Base-by-base conservation (phyloP, 2,329 filamentous ascomycete species). In the Fusarium sp. region DNA sequence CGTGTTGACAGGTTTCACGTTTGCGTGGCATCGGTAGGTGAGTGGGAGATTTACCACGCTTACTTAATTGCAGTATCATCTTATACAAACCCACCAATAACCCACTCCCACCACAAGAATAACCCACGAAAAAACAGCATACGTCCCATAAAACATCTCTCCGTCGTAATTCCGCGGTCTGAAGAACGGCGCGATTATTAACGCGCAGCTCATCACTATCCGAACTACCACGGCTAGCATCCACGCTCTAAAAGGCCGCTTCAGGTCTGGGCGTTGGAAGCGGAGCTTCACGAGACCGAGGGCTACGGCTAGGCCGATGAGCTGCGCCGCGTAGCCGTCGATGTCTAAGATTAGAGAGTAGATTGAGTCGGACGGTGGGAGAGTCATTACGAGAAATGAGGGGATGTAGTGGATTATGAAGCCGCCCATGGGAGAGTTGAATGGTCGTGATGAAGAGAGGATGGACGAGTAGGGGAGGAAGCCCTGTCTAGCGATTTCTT, bases 321-420 rank as follows among this genome's bases (percentile, higher is more conserved):
- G 80, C 58, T 91, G 87, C 0, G 82, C 87, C 0, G 89, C 86
- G 67, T 92, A 92, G 0, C 87, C 89, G 71, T 92, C 90, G 0
- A 92, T 87, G 45, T 93, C 89, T 1, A 92, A 79, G 27, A 93
- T 92, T 70, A 93, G 91, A 11, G 87, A 89, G 76, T 92, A 93
- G 0, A 90, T 87, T 45, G 90, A 85, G 5, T 83, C 81, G 0
- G 89, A 87, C 0, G 90, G 89, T 0, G 90, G 89, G 0, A 91
- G 79, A 1, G 83, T 77, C 48, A 93, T 91, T 5, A 92, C 88
- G 2, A 92, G 78, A 1, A 91, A 69, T 0, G 89, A 91, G 0
- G 90, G 90, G 29, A 93, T 81, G 70, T 87, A 92, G 70, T 92
- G 89, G 3, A 92, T 82, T 5, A 92, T 76, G 0, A 93, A 82